phyloP scores from a whole-genome alignment of 331 rosid genomes.

The Acacia concinna region DNA sequence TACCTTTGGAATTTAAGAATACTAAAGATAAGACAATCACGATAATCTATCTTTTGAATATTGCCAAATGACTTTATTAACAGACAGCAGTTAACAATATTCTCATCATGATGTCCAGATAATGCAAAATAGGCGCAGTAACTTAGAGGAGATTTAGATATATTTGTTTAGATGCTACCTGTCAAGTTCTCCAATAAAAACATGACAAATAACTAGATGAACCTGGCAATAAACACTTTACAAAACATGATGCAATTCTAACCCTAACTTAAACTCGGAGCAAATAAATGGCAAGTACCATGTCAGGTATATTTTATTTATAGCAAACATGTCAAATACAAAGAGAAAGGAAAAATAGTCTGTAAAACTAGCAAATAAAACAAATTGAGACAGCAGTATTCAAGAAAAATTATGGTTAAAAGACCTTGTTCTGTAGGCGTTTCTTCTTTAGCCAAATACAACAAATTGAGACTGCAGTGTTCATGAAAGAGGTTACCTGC shows the following conservation, averaged over 20 bases:
- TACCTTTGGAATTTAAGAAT: not conserved
- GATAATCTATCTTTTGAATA: not conserved
- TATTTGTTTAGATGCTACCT: not conserved
- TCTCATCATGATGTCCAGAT: not conserved
- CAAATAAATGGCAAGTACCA: not conserved
- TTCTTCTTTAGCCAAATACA: constrained; percentile 8
- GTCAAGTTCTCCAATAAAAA: not conserved
- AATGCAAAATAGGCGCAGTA: not conserved
- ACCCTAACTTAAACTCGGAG: not conserved
- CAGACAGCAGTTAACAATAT: not conserved
- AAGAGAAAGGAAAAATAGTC: not conserved
- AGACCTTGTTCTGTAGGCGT: not conserved
- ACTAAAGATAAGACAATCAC: not conserved
- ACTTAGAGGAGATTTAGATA: not conserved
- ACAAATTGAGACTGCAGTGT: constrained; percentile 7
- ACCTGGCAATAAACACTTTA: not conserved
- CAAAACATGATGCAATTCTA: not conserved
- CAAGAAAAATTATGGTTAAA: not conserved
- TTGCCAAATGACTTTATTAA: not conserved
- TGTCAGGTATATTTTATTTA: not conserved
- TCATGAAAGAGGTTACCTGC: constrained; percentile 58
- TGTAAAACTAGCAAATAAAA: not conserved
- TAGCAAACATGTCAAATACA: not conserved
- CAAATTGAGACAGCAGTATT: too few species aligned
- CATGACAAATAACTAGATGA: not conserved